Evolutionary conservation across 2,329 filamentous ascomycete species (phyloP), one percentile per base, ranked within the genome.

Genomic region (Coniochaeta pulveracea): DNA sequence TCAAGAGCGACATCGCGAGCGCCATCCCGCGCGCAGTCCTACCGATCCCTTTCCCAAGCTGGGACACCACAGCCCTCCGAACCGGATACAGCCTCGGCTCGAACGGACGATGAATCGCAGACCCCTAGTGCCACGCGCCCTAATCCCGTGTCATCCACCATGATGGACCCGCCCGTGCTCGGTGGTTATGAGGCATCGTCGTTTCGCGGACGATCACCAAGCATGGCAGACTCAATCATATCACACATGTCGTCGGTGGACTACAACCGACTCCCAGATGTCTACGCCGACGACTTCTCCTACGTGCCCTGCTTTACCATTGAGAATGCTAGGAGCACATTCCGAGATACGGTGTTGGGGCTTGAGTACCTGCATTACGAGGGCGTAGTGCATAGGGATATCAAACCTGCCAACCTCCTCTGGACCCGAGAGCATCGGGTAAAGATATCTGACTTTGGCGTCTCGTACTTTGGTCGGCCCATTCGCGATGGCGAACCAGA

Each of bases 401-500:
- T 89, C 55, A 89, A 88, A 51, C 83, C 83, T 2, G 88, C 89
- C 23, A 96, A 96, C 52, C 68, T 98, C 6, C 66, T 98, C 6
- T 86, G 89, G 64, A 93, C 85, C 33, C 77, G 65, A 46, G 80
- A 86, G 42, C 78, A 88, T 45, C 77, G 80, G 10, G 85, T 95
- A 49, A 98, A 98, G 64, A 98, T 98, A 39, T 96, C 91, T 5
- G 91, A 98, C 51, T 98, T 98, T 61, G 91, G 91, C 19, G 91
- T 98, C 2, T 98, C 91, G 1, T 98, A 96, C 55, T 85, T 98
- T 41, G 91, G 91, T 18, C 77, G 85, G 33, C 85, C 85, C 2
- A 82, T 88, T 37, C 72, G 84, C 24, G 85, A 93, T 29, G 83
- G 82, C 34, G 85, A 93, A 46, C 71, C 76, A 23, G 80, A 85